Base-by-base conservation (phyloP, 768 basidiomycete genomes). In the Strobilomyces confusus region DNA sequence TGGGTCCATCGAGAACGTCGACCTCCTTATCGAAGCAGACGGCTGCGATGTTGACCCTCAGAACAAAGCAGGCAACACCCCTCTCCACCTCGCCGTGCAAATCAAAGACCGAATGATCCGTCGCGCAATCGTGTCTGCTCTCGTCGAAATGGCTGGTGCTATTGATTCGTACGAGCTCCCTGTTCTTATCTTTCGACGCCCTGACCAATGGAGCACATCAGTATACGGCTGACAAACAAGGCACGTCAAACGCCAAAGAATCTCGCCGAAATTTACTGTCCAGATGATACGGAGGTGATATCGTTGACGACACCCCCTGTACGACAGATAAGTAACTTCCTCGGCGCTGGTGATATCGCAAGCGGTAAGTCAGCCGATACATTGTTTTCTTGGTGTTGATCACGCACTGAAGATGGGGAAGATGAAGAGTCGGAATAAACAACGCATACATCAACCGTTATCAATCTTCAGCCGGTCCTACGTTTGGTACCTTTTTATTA, bases 11-110 rank as follows among this genome's bases (percentile, higher is more conserved):
- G 63, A 64, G 6, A 33, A 69, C n/a, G 63, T 69, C 45, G 13
- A 59, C 14, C 57, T 40, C 44, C 40, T 67, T 30, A 67, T 67
- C 40, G 57, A 62, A 49, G 56, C 60, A 6, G 47, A 62, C 9
- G 67, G 67, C 5, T 67, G 67, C 48, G 66, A 67, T 8, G 67
- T 69, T 34, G 67, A 69, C 37, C 56, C 54, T 12, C 58, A 55
- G 51, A 69, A 69, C 44, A 52, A 34, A 6, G 26, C 44, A n/a
- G 63, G 67, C 4, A 41, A 69, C 15, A 71, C 67, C 12, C 67
- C 67, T 2, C 57, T 69, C 23, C 59, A 71, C 33, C 56, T 69
- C 38, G 67, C 69, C 5, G 59, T 69, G 32, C 44, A 52, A 38
- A 54, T 67, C 19, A 20, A 34, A 22, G 51, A 65, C 44, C 43